Conservation (phyloP, 306 rosid species). For the Sechiopsis laciniata region DNA sequence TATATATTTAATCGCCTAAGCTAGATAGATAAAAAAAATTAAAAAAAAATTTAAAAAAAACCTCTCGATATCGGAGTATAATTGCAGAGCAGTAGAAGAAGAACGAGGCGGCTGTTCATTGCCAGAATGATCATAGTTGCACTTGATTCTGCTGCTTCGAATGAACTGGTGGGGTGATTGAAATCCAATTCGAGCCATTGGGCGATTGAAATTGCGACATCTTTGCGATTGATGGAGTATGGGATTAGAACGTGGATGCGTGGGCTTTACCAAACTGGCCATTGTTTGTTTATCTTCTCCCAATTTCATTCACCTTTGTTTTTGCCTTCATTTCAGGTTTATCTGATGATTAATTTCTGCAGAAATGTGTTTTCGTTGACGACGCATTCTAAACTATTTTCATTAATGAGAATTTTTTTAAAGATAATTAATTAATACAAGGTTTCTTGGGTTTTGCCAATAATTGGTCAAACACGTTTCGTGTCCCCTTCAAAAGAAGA, state of each 20-base stretch:
- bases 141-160: slow-evolving; percentile 28
- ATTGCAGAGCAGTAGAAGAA: slow-evolving; percentile 51
- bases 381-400: background rate
- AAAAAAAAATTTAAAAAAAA: no score
- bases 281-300: slow-evolving; percentile 17
- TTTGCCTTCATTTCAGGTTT: background rate
- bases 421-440: no score
- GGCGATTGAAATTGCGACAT: slow-evolving; percentile 6
- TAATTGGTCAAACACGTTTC: no score
- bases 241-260: slow-evolving; percentile 22
- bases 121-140: slow-evolving; percentile 26
- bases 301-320: background rate
- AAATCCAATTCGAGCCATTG: slow-evolving; percentile 14
- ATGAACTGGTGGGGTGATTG: slow-evolving; percentile 18
- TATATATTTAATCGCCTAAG: background rate
- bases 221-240: background rate
- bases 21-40: no score
- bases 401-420: no score
- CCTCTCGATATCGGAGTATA: slow-evolving; percentile 84
- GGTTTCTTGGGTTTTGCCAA: no score
- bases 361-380: background rate
- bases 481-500: no score
- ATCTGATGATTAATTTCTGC: background rate
- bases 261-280: slow-evolving; percentile 33
- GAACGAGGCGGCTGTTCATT: slow-evolving; percentile 21